phyloP scores from a whole-genome alignment of 345 rosid species.

The Murraya paniculata region DNA sequence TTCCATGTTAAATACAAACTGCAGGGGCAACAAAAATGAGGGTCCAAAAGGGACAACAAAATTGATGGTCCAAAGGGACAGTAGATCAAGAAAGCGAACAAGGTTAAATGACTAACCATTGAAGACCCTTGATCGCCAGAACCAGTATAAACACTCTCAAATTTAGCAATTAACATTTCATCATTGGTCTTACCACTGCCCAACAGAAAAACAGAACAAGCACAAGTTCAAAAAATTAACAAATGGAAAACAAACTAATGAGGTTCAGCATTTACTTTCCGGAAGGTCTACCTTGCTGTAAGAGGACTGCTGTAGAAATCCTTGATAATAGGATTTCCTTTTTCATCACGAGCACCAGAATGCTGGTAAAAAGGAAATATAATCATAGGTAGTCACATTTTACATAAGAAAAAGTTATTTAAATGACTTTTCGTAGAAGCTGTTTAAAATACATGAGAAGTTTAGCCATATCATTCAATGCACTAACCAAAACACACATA shows the following conservation, averaged over 20 bases:
- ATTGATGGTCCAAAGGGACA: slow-evolving; percentile 12
- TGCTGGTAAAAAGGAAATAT: slow-evolving; percentile 38
- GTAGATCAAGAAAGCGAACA: background rate
- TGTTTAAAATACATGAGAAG: background rate
- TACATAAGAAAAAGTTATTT: background rate
- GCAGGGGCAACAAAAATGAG: slow-evolving; percentile 30
- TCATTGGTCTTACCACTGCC: slow-evolving; percentile 84
- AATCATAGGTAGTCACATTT: background rate
- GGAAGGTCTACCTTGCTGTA: slow-evolving; percentile 68
- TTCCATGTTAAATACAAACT: slow-evolving; percentile 88
- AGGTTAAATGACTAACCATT: slow-evolving; percentile 57
- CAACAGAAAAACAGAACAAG: slow-evolving; percentile 21
- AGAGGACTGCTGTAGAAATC: slow-evolving; percentile 83
- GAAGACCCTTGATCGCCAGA: slow-evolving; percentile 90
- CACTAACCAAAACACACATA: background rate
- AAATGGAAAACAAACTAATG: background rate
- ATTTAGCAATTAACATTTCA: slow-evolving; percentile 70
- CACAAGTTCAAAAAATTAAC: slow-evolving; percentile 16
- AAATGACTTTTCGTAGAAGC: background rate
- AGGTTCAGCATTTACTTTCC: slow-evolving; percentile 10
- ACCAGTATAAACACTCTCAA: slow-evolving; percentile 88
- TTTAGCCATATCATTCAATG: background rate
- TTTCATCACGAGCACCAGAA: slow-evolving; percentile 81
- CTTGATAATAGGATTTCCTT: slow-evolving; percentile 78
- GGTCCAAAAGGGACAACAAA: slow-evolving; percentile 16